Evolutionary conservation across 2,329 filamentous ascomycete species (phyloP), one percentile per base, ranked within the genome.

Genomic region (Ophiostoma novo-ulmi): DNA sequence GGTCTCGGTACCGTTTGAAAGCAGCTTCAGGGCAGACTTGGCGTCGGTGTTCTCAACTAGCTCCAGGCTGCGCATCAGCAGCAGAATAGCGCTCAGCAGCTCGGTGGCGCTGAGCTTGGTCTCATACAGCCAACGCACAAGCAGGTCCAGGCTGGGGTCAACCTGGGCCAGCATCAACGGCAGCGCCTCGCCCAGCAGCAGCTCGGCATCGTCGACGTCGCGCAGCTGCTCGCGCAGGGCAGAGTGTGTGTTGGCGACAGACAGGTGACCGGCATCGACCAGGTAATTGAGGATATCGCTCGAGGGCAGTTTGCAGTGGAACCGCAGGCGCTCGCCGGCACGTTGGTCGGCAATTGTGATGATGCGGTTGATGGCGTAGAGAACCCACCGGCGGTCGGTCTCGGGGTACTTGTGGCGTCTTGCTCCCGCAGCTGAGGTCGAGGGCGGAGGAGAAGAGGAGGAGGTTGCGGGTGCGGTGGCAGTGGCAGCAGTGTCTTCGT

Each of bases 11-110:
- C 71, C n/a, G 70, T 72, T 76, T 77, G 69, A 78, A 68, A 80
- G 76, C 70, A 80, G 80, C 36, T 74, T 77, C 31, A 72, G 79
- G 68, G 75, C 74, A 73, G 75, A 35, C 2, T 74, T 79, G 11
- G 77, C 77, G 61, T 78, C 78, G 6, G 80, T 76, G 68, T 84
- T 82, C 41, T 82, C 81, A 31, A 87, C 81, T 44, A 88, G 78
- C 72, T 90, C 89, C 58, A 94, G 84, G 74, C 88, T 93, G 66
- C 87, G 84, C 81, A 93, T 90, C 20, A 93, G 81, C 1, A 86
- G 80, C 69, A 87, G 85, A 69, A 93, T 85, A 4, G 88, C 86
- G 70, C 89, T 81, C 1, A 92, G 83, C 6, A 93, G 82, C 76
- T 93, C 91, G 3, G 84, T 80, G 58, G 90, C 82, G 3, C 88